phyloP scores from a whole-genome alignment of 306 rosid genomes.

The Lupinus albus region DNA sequence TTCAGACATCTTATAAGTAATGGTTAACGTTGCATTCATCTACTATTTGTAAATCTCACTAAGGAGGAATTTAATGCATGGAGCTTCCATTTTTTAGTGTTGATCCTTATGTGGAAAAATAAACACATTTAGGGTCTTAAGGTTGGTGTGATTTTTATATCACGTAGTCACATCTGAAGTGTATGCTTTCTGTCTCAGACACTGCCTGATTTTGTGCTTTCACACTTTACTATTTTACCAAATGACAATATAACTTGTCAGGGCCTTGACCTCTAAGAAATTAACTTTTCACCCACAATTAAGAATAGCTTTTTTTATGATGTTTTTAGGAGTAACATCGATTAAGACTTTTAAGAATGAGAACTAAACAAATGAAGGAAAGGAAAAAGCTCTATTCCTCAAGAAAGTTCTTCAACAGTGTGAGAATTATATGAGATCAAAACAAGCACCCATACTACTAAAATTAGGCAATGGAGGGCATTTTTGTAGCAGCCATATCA shows the following conservation, averaged over 20 bases:
- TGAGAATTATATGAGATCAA: conserved; percentile 4
- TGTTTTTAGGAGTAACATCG: not conserved
- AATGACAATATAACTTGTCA: conserved; percentile 14
- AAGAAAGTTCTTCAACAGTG: not conserved
- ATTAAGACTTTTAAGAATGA: too few relatives aligned
- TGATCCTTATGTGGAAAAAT: not conserved
- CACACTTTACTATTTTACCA: conserved; percentile 29
- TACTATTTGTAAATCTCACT: too few relatives aligned
- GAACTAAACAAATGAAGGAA: not conserved
- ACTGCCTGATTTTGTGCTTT: conserved; percentile 32
- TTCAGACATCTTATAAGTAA: too few relatives aligned
- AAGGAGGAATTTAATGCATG: too few relatives aligned
- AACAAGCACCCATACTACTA: not conserved
- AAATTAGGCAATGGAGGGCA: not conserved
- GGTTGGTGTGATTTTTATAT: conserved; percentile 8
- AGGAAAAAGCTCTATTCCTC: conserved; percentile 13
- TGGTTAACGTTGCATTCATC: too few relatives aligned
- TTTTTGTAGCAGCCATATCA: not conserved
- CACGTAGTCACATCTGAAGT: not conserved
- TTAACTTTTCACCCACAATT: conserved; percentile 11
- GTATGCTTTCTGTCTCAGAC: conserved; percentile 25
- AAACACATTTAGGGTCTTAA: not conserved
- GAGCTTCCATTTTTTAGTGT: too few relatives aligned
- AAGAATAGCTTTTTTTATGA: not conserved
- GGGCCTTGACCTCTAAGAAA: conserved; percentile 38